Conservation (phyloP, 495 filamentous ascomycete species). For the Xanthoparmelia taractica region DNA sequence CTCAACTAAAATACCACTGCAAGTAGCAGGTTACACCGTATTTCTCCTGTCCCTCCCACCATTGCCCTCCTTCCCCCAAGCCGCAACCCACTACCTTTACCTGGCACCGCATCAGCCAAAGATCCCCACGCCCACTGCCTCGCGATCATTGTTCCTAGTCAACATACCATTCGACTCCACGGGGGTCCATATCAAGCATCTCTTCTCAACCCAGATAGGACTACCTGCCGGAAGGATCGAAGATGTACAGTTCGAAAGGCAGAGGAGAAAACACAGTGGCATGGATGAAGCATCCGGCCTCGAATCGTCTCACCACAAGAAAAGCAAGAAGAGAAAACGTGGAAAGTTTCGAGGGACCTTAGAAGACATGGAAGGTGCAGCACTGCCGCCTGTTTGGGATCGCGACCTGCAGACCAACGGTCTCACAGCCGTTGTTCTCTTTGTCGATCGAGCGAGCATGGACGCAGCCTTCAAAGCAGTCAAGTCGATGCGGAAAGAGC, state of each 20-base stretch:
- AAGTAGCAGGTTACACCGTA: slow-evolving; percentile 43
- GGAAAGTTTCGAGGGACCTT: slow-evolving; percentile 30
- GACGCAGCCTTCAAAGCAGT: slow-evolving; percentile 65
- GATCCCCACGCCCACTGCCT: slow-evolving; percentile 61
- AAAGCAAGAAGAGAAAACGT: slow-evolving; percentile 62
- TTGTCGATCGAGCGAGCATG: slow-evolving; percentile 71
- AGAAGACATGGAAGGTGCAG: slow-evolving; percentile 40
- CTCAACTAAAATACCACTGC: slow-evolving; percentile 10
- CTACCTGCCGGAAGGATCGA: slow-evolving; percentile 71
- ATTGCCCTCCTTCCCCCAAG: slow-evolving; percentile 47
- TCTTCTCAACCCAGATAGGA: slow-evolving; percentile 54
- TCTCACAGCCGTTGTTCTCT: slow-evolving; percentile 67
- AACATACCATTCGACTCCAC: slow-evolving; percentile 86
- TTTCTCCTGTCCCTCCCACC: slow-evolving; percentile 53
- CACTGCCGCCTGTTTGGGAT: slow-evolving; percentile 69
- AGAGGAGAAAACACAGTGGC: slow-evolving; percentile 27
- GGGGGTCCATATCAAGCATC: slow-evolving; percentile 59
- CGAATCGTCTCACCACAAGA: slow-evolving; percentile 37
- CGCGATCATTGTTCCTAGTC: slow-evolving; percentile 73
- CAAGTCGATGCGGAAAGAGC: slow-evolving; percentile 51
- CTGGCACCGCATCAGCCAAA: slow-evolving; percentile 72
- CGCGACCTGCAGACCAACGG: slow-evolving; percentile 63
- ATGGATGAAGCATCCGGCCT: slow-evolving; percentile 14
- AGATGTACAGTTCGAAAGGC: slow-evolving; percentile 60
- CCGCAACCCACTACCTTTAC: slow-evolving; percentile 78